A percentile compares a stretch with the other conserved stretches of the same genome.
Evolutionary conservation across 139 green algal genomes (phyloP).

Genomic region (Micractinium conductrix): DNA sequence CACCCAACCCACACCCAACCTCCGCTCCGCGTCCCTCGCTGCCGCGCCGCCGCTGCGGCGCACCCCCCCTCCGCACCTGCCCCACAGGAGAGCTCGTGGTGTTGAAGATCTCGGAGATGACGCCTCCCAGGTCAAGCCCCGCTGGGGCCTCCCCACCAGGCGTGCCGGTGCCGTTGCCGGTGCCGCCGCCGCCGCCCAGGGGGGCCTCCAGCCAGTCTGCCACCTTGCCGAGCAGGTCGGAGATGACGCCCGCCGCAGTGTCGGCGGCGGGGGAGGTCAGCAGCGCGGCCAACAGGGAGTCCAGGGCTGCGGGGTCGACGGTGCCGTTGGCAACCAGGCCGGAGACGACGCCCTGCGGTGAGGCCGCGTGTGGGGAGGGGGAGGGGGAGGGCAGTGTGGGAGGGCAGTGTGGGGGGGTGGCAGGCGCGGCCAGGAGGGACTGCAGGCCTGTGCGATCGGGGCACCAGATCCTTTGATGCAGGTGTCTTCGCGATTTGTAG

Average conservation of each 20-base stretch:
- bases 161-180: neutral
- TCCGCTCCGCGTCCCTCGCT: too few species aligned
- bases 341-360: neutral
- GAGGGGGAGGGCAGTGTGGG: neutral
- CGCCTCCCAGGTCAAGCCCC: neutral
- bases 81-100: too few species aligned
- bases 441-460: too few species aligned
- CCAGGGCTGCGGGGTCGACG: neutral
- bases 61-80: too few species aligned
- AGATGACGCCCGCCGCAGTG: neutral
- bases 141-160: too few species aligned
- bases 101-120: neutral
- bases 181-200: constrained; percentile 15
- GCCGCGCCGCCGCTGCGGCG: too few species aligned
- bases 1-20: neutral
- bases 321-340: constrained; percentile 5
- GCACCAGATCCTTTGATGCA: neutral
- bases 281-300: neutral
- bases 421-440: too few species aligned
- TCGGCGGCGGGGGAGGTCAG: neutral
- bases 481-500: too few species aligned
- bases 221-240: neutral
- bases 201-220: neutral
- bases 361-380: neutral
- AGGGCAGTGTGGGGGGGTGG: too few species aligned